Conservation (phyloP, 148 eudicot species). For the Rhododendron vialii region DNA sequence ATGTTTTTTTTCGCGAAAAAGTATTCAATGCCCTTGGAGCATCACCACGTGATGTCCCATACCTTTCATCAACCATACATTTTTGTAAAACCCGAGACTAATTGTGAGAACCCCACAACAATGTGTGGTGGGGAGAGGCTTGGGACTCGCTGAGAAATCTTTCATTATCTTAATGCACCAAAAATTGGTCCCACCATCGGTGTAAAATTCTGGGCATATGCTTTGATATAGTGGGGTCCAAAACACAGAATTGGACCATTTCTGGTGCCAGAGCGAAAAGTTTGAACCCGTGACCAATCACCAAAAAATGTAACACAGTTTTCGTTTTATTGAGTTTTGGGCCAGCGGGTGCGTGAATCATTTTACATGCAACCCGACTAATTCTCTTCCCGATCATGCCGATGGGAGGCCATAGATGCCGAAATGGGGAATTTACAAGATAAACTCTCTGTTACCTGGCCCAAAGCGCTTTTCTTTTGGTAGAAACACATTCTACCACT, state of each 20-base stretch:
- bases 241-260: neutral
- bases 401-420: neutral
- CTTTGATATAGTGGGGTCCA: neutral
- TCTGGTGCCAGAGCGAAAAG: neutral
- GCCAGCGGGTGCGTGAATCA: neutral
- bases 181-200: neutral
- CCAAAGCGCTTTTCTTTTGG: neutral
- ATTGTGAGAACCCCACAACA: no score
- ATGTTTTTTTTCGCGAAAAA: neutral
- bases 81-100: fast-evolving
- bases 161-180: neutral
- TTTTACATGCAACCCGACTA: neutral
- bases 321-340: neutral
- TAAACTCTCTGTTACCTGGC: neutral
- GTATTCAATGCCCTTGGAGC: neutral
- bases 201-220: neutral
- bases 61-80: no score
- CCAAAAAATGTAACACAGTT: neutral
- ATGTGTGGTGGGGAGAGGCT: no score
- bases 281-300: neutral
- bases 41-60: fast-evolving
- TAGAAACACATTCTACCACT: neutral
- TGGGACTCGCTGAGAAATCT: neutral
- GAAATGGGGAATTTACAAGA: neutral
- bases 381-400: neutral